These are phyloP conservation scores for Heterococcus sp. DNA, from an alignment of 108 stramenopile genomes.

Conservation along the genomic window DNA sequence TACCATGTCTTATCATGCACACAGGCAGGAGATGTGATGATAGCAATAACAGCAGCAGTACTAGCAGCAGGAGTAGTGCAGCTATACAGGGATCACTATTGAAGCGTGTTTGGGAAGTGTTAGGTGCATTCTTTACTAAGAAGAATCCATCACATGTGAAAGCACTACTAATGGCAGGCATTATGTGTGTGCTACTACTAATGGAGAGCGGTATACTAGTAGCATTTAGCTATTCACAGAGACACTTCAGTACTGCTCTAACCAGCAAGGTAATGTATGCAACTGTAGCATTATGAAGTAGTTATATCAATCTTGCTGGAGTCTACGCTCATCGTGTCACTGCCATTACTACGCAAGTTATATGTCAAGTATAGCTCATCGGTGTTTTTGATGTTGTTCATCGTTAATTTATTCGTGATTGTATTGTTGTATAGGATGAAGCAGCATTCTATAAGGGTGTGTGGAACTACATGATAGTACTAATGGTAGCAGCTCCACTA, in stretches of 20 bases:
- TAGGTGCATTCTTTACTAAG: background rate
- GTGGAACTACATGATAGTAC: slow-evolving; percentile 21
- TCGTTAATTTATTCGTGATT: too few relatives aligned
- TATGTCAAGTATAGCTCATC: too few relatives aligned
- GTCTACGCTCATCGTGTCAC: too few relatives aligned
- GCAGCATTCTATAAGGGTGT: slow-evolving; percentile 38
- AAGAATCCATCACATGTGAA: background rate
- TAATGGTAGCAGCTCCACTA: slow-evolving; percentile 23
- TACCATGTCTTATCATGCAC: too few relatives aligned
- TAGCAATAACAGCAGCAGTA: background rate
- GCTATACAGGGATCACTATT: background rate
- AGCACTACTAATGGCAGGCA: background rate
- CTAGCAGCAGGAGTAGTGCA: background rate
- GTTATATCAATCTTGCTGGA: too few relatives aligned
- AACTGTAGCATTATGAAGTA: too few relatives aligned
- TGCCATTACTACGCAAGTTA: too few relatives aligned
- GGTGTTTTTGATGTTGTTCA: too few relatives aligned
- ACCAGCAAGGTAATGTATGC: slow-evolving; percentile 10
- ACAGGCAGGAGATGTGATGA: too few relatives aligned
- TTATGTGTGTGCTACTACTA: slow-evolving; percentile 14
- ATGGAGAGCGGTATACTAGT: slow-evolving; percentile 32
- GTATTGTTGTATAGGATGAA: slow-evolving; percentile 13
- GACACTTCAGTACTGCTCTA: slow-evolving; percentile 37
- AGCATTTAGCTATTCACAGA: slow-evolving; percentile 39
- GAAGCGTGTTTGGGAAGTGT: background rate